Evolutionary conservation across 2,329 filamentous ascomycete species (phyloP), one percentile per base, ranked within the genome.

Genomic region (Aureobasidium pullulans): DNA sequence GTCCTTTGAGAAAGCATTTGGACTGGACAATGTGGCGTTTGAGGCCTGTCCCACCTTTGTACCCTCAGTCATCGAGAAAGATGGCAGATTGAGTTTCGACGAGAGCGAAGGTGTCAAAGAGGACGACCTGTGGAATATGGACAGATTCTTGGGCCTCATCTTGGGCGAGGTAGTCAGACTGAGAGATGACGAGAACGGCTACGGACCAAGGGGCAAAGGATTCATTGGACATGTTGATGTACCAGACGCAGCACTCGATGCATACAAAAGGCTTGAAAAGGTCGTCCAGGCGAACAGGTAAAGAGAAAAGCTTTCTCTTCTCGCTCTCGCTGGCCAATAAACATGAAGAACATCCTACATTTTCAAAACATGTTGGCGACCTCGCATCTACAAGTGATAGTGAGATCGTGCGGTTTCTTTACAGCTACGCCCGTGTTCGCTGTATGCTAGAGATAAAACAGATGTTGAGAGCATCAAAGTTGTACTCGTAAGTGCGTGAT

Each of bases 221-320:
- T 79, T 77, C 57, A 78, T 79, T 60, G 63, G 64, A 6, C 75
- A 78, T 67, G 74, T 78, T 13, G 71, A 76, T 63, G 65, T 79
- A 44, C 73, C 75, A 0, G 56, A 39, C 2, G 65, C 69, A 4
- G 68, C 76, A 13, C 69, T 75, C 53, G 61, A 52, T 8, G 73
- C 75, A 15, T 76, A 46, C 32, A 29, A 15, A 3, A 34, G 52
- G 15, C 11, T 57, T 4, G 29, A 57, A 13, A 37, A 71, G 70
- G 36, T 32, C n/a, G 52, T 37, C 1, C 52, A 46, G 9, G 52
- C 31, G 2, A 57, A 44, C 1, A 46, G 52, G 15, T 57, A 52
- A 31, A 15, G 15, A n/a, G 23, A 23, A 23, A 2, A 23, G 23
- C 23, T 23, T 23, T 23, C 23, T 23, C 23, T 23, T 23, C 23